Percentiles rank a stretch among this genome's conserved stretches.
Evolutionary conservation across 176 grass and related monocot species (phyloP).

Genomic region (Saccharum officinarum): DNA sequence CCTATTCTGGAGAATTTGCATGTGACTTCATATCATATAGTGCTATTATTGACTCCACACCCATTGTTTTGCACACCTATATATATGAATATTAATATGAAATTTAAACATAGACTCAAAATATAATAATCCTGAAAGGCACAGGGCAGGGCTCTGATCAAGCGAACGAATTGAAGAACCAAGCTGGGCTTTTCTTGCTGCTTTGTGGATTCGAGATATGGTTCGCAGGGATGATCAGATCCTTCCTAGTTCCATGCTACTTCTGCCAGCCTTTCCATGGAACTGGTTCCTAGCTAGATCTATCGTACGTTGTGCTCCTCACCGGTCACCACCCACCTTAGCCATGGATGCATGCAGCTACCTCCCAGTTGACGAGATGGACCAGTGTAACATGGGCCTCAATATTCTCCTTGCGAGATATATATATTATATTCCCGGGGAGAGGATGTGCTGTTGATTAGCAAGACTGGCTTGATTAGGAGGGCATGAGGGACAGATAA

Average conservation of each 20-base stretch:
- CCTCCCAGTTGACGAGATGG: background rate
- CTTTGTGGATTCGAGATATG: slow-evolving; percentile 39
- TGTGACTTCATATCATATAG: background rate
- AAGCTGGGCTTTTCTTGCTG: background rate
- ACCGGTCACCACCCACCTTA: background rate
- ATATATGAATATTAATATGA: background rate
- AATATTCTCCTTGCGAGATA: background rate
- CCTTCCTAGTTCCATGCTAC: slow-evolving; percentile 5
- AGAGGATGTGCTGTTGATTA: background rate
- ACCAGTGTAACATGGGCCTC: background rate
- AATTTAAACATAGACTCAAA: background rate
- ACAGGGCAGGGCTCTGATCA: background rate
- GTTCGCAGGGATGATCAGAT: slow-evolving; percentile 11
- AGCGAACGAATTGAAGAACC: background rate
- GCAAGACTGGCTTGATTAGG: background rate
- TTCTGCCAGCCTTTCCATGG: slow-evolving; percentile 2
- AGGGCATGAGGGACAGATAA: background rate
- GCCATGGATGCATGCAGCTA: background rate
- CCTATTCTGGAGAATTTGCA: slow-evolving; percentile 31
- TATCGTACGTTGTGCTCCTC: background rate
- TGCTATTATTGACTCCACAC: slow-evolving; percentile 15
- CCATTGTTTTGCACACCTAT: background rate
- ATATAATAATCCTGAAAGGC: background rate
- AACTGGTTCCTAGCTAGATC: slow-evolving; percentile 12
- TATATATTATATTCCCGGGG: background rate